Evolutionary conservation across 495 filamentous ascomycete species (phyloP).

Genomic region (Neurospora tetraspora): DNA sequence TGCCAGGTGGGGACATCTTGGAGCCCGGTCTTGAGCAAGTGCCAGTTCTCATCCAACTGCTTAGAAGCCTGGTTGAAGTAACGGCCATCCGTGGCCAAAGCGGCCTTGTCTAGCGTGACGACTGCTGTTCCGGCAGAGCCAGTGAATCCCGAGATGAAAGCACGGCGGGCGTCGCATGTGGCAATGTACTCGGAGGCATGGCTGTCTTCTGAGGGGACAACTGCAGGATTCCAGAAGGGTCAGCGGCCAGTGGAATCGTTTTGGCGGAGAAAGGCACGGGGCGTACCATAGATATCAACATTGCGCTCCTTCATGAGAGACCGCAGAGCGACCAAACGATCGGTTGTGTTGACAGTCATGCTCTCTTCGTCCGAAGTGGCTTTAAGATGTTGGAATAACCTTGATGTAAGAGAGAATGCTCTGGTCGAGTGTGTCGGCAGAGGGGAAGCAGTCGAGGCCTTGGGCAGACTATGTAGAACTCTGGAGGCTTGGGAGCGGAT

Average conservation of each 20-base stretch:
- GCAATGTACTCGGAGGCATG: conserved; percentile 98
- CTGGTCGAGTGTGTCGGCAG: not conserved
- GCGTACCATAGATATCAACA: conserved; percentile 88
- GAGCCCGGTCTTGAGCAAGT: conserved; percentile 81
- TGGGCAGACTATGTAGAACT: not conserved
- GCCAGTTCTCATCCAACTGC: conserved; percentile 89
- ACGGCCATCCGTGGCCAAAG: conserved; percentile 87
- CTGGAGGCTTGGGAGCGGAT: not conserved
- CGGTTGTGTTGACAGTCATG: conserved; percentile 74
- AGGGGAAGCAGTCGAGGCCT: not conserved
- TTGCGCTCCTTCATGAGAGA: conserved; percentile 80
- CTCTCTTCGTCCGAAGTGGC: conserved; percentile 44
- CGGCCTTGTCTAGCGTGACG: conserved; percentile 76
- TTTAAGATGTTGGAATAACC: not conserved
- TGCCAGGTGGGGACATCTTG: conserved; percentile 96
- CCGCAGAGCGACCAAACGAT: conserved; percentile 66
- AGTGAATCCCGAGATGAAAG: conserved; percentile 88
- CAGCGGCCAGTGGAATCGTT: conserved; percentile 1
- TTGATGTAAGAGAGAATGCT: not conserved
- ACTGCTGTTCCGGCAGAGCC: conserved; percentile 93
- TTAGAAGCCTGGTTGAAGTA: conserved; percentile 97
- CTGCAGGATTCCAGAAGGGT: conserved; percentile 33
- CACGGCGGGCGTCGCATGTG: conserved; percentile 81
- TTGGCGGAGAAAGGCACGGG: not conserved
- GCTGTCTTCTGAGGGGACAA: conserved; percentile 94